phyloP scores from a whole-genome alignment of 129 eudicot species.

The Tagetes erecta region DNA sequence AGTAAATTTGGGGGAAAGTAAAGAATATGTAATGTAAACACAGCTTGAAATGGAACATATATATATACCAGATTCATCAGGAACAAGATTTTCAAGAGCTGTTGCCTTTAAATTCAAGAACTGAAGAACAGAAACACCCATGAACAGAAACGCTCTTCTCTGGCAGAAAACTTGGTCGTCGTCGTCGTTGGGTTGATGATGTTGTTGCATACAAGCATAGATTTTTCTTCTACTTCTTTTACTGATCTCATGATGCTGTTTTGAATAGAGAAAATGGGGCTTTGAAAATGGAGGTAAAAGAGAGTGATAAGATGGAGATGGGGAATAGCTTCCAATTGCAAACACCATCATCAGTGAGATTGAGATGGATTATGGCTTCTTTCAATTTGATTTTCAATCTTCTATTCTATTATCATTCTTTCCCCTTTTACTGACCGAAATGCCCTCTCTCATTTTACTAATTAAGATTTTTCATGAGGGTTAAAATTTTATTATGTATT shows the following conservation, averaged over 20 bases:
- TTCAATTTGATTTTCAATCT: constrained; percentile 15
- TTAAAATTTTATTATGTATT: too few species aligned
- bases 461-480: too few species aligned
- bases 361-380: not conserved
- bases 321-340: constrained; percentile 50
- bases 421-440: constrained; percentile 25
- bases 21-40: not conserved
- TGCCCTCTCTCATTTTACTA: constrained; percentile 12
- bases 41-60: not conserved
- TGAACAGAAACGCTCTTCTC: constrained; percentile 55
- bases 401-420: not conserved
- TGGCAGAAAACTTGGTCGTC: constrained; percentile 35
- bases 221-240: constrained; percentile 36
- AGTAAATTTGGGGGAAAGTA: not conserved
- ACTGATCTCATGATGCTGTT: constrained; percentile 33
- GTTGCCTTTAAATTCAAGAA: constrained; percentile 50
- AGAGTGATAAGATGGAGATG: constrained; percentile 22
- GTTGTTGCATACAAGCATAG: constrained; percentile 45
- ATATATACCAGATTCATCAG: constrained; percentile 38
- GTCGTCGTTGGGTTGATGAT: constrained; percentile 30
- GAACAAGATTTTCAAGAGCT: constrained; percentile 36
- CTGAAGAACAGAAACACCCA: constrained; percentile 73
- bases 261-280: constrained; percentile 36
- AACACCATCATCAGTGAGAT: constrained; percentile 37
- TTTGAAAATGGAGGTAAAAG: constrained; percentile 35